Evolutionary conservation across 2,329 filamentous ascomycete species (phyloP).

Genomic region (Shiraia sp.): DNA sequence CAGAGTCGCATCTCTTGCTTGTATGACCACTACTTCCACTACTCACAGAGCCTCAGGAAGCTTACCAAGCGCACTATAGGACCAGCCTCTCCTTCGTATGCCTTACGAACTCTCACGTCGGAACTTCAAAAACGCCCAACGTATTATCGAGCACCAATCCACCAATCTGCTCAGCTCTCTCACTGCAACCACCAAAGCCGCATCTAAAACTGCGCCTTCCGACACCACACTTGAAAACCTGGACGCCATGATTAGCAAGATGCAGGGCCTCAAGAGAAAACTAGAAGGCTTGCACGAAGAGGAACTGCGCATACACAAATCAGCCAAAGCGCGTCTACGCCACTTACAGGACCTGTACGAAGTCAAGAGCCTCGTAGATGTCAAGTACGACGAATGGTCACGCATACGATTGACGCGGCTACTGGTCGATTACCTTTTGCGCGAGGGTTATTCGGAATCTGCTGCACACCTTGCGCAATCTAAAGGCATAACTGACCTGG

Average conservation of each 20-base stretch:
- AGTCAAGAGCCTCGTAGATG: conserved; percentile 82
- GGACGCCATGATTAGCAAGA: conserved; percentile 81
- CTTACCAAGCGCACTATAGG: conserved; percentile 55
- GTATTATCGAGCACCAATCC: conserved; percentile 73
- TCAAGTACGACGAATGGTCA: conserved; percentile 92
- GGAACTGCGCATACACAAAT: conserved; percentile 74
- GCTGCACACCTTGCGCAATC: conserved; percentile 75
- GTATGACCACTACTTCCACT: conserved; percentile 49
- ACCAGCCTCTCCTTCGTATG: conserved; percentile 90
- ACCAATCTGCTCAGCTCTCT: conserved; percentile 63
- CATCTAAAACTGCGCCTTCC: conserved; percentile 55
- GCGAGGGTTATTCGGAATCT: conserved; percentile 79
- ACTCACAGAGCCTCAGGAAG: not conserved
- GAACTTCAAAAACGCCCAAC: conserved; percentile 87
- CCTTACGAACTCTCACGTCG: conserved; percentile 91
- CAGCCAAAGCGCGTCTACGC: conserved; percentile 74
- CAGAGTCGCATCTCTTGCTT: conserved; percentile 75
- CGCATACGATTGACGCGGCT: conserved; percentile 78
- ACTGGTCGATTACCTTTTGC: conserved; percentile 88
- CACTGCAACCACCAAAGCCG: conserved; percentile 61
- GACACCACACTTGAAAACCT: conserved; percentile 69
- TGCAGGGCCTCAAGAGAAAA: conserved; percentile 88
- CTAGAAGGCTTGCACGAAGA: conserved; percentile 77
- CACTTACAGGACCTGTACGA: conserved; percentile 82
- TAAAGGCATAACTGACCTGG: conserved; percentile 76